Conservation (phyloP, 108 stramenopile species). For the Epipyxis sp. region DNA sequence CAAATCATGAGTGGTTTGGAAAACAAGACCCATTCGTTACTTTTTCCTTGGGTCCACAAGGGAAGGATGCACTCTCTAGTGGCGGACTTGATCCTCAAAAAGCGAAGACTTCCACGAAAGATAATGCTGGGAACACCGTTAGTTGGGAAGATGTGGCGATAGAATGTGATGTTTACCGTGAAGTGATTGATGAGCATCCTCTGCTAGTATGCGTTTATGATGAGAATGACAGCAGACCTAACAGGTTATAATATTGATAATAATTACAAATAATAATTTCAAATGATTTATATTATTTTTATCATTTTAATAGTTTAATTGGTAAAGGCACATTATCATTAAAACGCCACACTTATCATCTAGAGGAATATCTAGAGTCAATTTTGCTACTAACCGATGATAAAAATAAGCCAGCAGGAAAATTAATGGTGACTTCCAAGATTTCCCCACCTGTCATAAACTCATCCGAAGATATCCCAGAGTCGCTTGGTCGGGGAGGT, state of each 20-base stretch:
- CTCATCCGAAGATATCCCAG: too few species aligned
- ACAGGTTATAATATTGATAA: too few species aligned
- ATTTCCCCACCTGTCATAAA: too few species aligned
- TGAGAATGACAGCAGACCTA: background rate
- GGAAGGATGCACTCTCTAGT: too few species aligned
- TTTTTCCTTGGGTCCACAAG: background rate
- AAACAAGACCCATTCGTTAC: constrained; percentile 19
- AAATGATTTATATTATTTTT: too few species aligned
- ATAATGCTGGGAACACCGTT: background rate
- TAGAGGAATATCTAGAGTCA: background rate
- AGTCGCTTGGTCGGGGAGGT: too few species aligned
- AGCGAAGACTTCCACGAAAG: background rate
- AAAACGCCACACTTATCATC: background rate
- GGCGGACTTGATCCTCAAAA: too few species aligned
- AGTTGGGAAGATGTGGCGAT: background rate
- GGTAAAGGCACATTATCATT: background rate
- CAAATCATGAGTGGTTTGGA: constrained; percentile 1
- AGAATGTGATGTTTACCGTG: background rate
- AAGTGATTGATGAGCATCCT: background rate
- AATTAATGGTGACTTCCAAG: too few species aligned
- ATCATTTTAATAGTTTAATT: background rate
- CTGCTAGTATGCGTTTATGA: background rate
- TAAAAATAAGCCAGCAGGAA: background rate
- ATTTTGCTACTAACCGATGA: background rate
- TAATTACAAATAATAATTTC: too few species aligned